Evolutionary conservation across 257 asterid genomes (phyloP).

Genomic region (Plantago ovata): DNA sequence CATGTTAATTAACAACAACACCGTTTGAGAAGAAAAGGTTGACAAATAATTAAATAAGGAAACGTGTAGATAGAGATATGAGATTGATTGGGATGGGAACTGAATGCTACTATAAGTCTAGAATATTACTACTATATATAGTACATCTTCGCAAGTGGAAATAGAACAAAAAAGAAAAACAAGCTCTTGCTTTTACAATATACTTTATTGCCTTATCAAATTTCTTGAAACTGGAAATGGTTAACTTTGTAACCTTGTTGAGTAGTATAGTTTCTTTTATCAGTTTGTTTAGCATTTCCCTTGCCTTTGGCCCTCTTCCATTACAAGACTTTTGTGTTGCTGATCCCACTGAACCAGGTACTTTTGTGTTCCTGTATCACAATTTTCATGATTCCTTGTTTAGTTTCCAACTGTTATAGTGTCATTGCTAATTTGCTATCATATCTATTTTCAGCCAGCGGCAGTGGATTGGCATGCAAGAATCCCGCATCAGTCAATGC

Average conservation of each 20-base stretch:
- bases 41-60: too few relatives aligned
- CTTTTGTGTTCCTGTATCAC: neutral
- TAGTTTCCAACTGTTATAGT: neutral
- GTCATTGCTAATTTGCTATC: neutral
- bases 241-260: neutral
- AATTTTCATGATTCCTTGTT: neutral
- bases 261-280: neutral
- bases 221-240: neutral
- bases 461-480: constrained; percentile 27
- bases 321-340: constrained; percentile 12
- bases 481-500: constrained; percentile 15
- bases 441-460: constrained; percentile 18
- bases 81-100: too few relatives aligned
- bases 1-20: too few relatives aligned
- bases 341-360: neutral
- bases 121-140: too few relatives aligned
- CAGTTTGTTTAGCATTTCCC: neutral
- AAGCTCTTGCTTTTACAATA: too few relatives aligned
- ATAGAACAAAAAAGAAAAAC: too few relatives aligned
- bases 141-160: too few relatives aligned
- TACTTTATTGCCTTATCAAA: neutral
- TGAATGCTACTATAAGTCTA: too few relatives aligned
- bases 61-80: too few relatives aligned
- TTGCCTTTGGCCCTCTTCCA: constrained; percentile 15
- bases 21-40: too few relatives aligned